Base-by-base conservation (phyloP, 2,329 filamentous ascomycete genomes). In the Arachnomyces sp. region DNA sequence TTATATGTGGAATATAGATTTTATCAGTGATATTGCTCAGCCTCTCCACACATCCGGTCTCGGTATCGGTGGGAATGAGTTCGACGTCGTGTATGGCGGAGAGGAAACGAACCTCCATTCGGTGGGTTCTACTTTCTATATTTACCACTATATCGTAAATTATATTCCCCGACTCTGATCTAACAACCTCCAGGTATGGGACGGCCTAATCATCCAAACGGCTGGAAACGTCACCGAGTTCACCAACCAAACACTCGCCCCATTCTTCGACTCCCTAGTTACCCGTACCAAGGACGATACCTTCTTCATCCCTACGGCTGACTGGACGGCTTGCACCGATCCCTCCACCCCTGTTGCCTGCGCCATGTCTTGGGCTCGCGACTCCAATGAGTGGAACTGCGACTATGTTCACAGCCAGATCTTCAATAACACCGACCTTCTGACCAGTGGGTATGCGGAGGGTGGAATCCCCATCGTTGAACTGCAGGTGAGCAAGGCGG, bases 21-120 rank as follows among this genome's bases (percentile, higher is more conserved):
- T 65, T 43, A 32, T 65, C 7, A 63, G 64, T 13, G 64, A 67
- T 35, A 60, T 66, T 9, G 51, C 58, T 5, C 64, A 67, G 48
- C 64, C 64, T 1, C 51, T 67, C 13, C 64, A 67, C 48, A 59
- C 62, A 8, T 63, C 58, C 12, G 59, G 57, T 11, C 48, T 57
- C 5, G 60, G 56, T 14, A 52, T 53, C 5, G 64, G 64, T 11
- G 64, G 64, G 0, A 66, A 66, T 40, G 51, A 50, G 8, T 55
- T 58, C 42, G 54, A 49, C 16, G 63, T 64, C 15, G 17, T 13
- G 7, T 41, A 36, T 14, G 39, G 28, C 32, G 39, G 39, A 14
- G 28, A 41, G 17, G 33, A 41, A 11, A 41, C 39, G 11, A 37
- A 41, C 20, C 34, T 41, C 7, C 39, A 41, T 34, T 41, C 39